Evolutionary conservation across 371 early-diverging fungal genomes (phyloP), one percentile per base, ranked within the genome.

Genomic region (Mucor plumbeus): DNA sequence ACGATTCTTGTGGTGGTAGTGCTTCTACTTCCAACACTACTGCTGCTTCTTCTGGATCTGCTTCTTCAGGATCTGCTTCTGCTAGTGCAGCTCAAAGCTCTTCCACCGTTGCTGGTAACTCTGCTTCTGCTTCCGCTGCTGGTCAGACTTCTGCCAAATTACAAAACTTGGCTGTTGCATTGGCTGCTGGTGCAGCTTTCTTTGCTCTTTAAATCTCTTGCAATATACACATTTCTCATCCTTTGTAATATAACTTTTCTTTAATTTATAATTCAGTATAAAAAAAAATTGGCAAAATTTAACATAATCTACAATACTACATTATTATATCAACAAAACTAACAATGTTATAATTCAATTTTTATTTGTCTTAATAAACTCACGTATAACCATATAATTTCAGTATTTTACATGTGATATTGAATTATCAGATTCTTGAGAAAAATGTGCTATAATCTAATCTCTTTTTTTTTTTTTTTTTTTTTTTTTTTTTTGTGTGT

Each of bases 151-250:
- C 34, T n/a, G 21, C 55, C 41, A 48, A 36, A 8, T 14, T 58
- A 7, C 33, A 58, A 47, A 40, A 26, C 8, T 44, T 33, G 33
- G 64, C 50, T 43, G n/a, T 65, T 43, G 56, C 62, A 26, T 39
- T 70, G 40, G 44, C 54, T 39, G 65, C 62, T 8, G 57, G 65
- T 39, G 65, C 59, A 19, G 61, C 57, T 65, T 70, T 64, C 47
- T 54, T 70, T 35, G 57, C 61, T 33, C 57, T 70, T 40, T 67
- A 61, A 67, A 33, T 59, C 26, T 36, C 14, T 54, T 54, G 40
- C 31, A 53, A 21, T 31, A 31, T 31, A 53, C 47, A 19, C 47
- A 7, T 9, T 47, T 19, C 19, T 47, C 47, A 19, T 19, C 47
- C 47, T 19, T 53, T 53, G 53, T 53, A 53, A 19, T 31, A 53